Percentiles rank a stretch among this genome's conserved stretches.
phyloP scores from a whole-genome alignment of 2,329 filamentous ascomycete species.

The Calonectria pauciramosa region DNA sequence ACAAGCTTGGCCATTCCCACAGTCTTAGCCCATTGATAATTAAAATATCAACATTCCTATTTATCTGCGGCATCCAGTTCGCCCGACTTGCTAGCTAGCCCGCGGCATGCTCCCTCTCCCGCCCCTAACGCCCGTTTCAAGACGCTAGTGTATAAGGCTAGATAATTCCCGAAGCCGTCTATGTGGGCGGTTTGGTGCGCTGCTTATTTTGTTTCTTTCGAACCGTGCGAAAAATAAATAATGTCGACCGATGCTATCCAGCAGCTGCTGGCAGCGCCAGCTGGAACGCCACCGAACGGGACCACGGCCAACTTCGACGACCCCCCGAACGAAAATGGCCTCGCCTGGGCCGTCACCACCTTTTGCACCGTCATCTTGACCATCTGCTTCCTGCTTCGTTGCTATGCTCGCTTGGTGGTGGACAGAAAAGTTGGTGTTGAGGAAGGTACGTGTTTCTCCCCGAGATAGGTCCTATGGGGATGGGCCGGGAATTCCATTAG shows the following conservation, averaged over 20 bases:
- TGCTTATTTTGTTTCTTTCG: background rate
- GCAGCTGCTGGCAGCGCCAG: slow-evolving; percentile 23
- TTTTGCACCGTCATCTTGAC: slow-evolving; percentile 25
- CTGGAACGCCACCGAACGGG: slow-evolving; percentile 18
- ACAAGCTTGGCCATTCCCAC: background rate
- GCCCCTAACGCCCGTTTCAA: background rate
- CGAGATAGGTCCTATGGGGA: too few relatives aligned
- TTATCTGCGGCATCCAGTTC: background rate
- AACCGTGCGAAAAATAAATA: background rate
- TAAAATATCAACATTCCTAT: background rate
- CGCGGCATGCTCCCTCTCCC: background rate
- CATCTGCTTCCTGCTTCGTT: slow-evolving; percentile 13
- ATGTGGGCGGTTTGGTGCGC: background rate
- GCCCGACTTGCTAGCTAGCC: background rate
- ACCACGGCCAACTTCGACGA: slow-evolving; percentile 26
- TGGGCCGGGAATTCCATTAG: background rate
- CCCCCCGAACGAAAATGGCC: slow-evolving; percentile 24
- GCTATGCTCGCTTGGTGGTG: slow-evolving; percentile 18
- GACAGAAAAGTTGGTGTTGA: slow-evolving; percentile 12
- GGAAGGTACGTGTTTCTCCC: slow-evolving; percentile 19
- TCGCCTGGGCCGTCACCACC: slow-evolving; percentile 22
- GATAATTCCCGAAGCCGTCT: background rate
- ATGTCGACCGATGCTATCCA: slow-evolving; percentile 11
- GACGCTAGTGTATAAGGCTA: slow-evolving; percentile 1
- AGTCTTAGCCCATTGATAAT: background rate